Evolutionary conservation across 768 basidiomycete genomes (phyloP), one percentile per base, ranked within the genome.

Genomic region (Rhodotorula kratochvilovae): DNA sequence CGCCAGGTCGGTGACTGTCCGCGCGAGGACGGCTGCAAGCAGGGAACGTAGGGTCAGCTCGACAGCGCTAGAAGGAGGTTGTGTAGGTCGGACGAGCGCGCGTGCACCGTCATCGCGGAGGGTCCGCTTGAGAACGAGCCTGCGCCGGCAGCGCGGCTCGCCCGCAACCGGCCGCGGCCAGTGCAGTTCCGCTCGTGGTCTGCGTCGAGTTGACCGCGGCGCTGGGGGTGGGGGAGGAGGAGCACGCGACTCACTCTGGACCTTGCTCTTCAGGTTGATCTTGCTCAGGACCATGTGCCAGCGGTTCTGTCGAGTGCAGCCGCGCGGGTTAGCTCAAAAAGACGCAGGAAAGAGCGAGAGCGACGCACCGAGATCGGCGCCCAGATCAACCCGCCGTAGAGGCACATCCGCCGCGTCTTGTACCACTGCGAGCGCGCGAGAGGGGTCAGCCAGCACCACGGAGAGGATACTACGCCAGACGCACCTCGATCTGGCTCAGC

Each of bases 341-440:
- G 21, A 17, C 2, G 31, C 15, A 7, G 8, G 33, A 16, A 21
- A 35, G 54, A 55, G 39, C 51, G 31, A 46, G 5, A 11, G 15
- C 17, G 36, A 57, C 69, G 27, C 15, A 71, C 70, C 35, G 70
- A 71, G 25, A 73, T 12, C 1, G 76, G 76, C 2, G 76, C 73
- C 48, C 64, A 72, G 36, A 65, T 43, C 55, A 62, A 59, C 13
- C 57, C 53, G 31, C 76, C 76, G 55, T 76, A 76, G 21, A 68
- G 23, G 3, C 58, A 23, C 42, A 76, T 58, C 10, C 76, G 57
- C 21, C 35, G 31, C 1, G 76, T 76, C 17, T 60, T 61, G 39
- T 67, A 63, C 67, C 65, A 71, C 72, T 76, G 48, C 19, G 17
- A 15, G 21, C 7, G 33, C 8, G 12, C 23, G 31, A 48, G 25